Evolutionary conservation across 2,329 filamentous ascomycete species (phyloP).

Genomic region (Lachnellula subtilissima): DNA sequence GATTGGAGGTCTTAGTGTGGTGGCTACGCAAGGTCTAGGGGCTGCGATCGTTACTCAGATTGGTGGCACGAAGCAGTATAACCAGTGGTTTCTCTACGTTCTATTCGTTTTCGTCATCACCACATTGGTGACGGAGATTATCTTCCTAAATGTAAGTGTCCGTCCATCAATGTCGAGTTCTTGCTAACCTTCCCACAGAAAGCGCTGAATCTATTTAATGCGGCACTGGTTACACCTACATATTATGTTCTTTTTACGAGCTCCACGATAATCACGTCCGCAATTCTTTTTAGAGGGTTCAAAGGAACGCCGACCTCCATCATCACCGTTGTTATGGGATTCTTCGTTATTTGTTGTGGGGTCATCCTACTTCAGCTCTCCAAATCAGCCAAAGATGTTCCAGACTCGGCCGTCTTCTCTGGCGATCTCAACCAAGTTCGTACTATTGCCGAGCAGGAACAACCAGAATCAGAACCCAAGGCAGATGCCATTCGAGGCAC

Average conservation of each 20-base stretch:
- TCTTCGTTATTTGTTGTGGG: constrained; percentile 87
- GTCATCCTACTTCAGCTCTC: constrained; percentile 93
- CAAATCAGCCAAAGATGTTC: constrained; percentile 96
- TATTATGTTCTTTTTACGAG: constrained; percentile 99
- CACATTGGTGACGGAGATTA: constrained; percentile 90
- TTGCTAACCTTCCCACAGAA: constrained; percentile 55
- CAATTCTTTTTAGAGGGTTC: constrained; percentile 89
- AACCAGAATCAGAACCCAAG: constrained; percentile 93
- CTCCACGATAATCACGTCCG: constrained; percentile 89
- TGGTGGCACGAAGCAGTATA: constrained; percentile 79
- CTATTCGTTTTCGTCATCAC: constrained; percentile 82
- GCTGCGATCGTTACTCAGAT: constrained; percentile 86
- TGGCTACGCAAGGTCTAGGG: constrained; percentile 88
- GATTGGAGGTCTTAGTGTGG: constrained; percentile 89
- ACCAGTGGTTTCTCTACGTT: constrained; percentile 95
- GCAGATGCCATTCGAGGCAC: constrained; percentile 92
- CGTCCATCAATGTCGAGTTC: not conserved
- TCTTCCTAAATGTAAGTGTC: constrained; percentile 82
- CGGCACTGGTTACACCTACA: constrained; percentile 91
- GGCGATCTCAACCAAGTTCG: constrained; percentile 93
- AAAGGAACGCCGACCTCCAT: constrained; percentile 79
- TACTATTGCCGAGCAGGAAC: constrained; percentile 89
- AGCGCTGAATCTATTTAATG: constrained; percentile 96
- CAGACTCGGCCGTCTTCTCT: constrained; percentile 84
- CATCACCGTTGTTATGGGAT: constrained; percentile 85